These are phyloP conservation scores for Gossypium bickii DNA, from an alignment of 345 rosid genomes.

Conservation along the genomic window DNA sequence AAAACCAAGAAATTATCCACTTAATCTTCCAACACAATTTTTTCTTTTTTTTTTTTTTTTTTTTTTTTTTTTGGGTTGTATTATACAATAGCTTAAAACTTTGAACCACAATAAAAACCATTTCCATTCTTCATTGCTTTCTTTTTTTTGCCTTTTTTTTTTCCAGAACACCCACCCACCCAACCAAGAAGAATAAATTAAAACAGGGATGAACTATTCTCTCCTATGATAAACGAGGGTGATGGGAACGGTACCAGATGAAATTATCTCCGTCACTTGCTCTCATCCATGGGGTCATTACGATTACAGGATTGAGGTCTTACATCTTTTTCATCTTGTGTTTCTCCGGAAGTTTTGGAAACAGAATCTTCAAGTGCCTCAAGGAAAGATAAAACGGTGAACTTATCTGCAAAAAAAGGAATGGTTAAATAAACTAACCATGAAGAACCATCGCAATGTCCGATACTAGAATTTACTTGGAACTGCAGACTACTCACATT, in stretches of 20 bases:
- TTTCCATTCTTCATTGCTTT: no score
- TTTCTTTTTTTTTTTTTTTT: no score
- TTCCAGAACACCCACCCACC: background rate
- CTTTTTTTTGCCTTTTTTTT: background rate
- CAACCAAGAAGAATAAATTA: background rate
- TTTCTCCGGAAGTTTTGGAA: conserved; percentile 30
- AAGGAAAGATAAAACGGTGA: conserved; percentile 79
- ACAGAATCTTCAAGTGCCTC: conserved; percentile 98
- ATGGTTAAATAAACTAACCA: background rate
- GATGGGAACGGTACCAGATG: background rate
- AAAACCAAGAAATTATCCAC: background rate
- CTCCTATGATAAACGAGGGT: background rate
- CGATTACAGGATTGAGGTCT: conserved; percentile 36
- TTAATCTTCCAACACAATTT: background rate
- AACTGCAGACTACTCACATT: conserved; percentile 51
- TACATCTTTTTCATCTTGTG: conserved; percentile 38
- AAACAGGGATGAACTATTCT: background rate
- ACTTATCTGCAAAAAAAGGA: conserved; percentile 55
- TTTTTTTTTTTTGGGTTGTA: background rate
- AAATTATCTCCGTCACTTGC: conserved; percentile 24
- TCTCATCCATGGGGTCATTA: conserved; percentile 57
- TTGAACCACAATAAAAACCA: background rate
- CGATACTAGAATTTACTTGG: background rate
- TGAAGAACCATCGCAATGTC: background rate
- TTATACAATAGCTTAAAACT: background rate